Evolutionary conservation across 1,284 basidiomycete species (phyloP), one percentile per base, ranked within the genome.

Genomic region (Cryptococcus depauperatus): DNA sequence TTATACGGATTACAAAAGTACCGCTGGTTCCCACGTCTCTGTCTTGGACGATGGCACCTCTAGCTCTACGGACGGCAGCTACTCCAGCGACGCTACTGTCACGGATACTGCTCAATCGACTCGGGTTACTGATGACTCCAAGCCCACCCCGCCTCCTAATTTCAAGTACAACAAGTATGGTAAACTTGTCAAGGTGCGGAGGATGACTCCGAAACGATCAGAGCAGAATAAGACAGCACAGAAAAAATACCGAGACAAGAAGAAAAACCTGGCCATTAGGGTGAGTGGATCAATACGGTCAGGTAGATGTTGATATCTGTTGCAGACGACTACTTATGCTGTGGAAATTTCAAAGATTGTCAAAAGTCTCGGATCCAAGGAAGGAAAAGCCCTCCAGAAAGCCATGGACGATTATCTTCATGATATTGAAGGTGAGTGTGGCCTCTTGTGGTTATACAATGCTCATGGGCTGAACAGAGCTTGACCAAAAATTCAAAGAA

Each of bases 241-340:
- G 37, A 51, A 44, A 37, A 44, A 34, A 30, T 51, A 51, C 35
- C 41, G 49, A 16, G 30, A 44, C 3, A 47, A 44, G 37, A 51
- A 34, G 32, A 34, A 27, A 25, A 22, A 21, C 1, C 13, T 44
- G 3, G 42, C 42, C 14, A 4, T 13, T 3, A 13, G 18, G 14
- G 42, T 44, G 21, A 37, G 42, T 21, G 7, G 6, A 7, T 22
- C 19, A 6, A 19, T 14, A 19, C 34, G 11, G 5, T 3, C 34
- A 19, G 11, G 18, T 10, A 16, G 34, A 35, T 35, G n/a, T 30
- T 11, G 5, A 5, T 16, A 30, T 13, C 8, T 13, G 14, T 16
- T 11, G 35, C 35, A 37, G 35, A 37, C 35, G 16, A 14, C 13
- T 22, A 22, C 21, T 22, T 37, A 22, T 37, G 35, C 35, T 3